Base-by-base conservation (phyloP, 2,329 filamentous ascomycete species). In the Aureobasidium zeae region DNA sequence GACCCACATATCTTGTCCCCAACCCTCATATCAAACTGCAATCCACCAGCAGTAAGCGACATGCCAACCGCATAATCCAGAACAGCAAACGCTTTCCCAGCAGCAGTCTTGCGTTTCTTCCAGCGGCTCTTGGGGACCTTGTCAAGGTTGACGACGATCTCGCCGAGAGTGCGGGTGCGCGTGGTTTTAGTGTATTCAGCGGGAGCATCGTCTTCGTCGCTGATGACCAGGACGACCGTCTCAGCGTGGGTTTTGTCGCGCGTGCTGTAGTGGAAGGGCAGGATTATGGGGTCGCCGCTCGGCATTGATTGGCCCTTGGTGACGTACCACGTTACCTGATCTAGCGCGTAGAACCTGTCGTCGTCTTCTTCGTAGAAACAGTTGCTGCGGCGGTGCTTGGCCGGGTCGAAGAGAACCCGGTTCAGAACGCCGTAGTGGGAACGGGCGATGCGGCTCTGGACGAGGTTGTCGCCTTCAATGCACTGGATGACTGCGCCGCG, bases 291-390 rank as follows among this genome's bases (percentile, higher is more conserved):
- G 12, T 24, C 34, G n/a, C 10, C 22, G 3, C 34, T 29, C 5
- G 22, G 16, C 11, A 49, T 13, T 3, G 32, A 13, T 7, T 46
- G 20, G 20, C 38, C 38, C 22, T 45, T 45, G n/a, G 15, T 31
- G 58, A 87, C 85, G 61, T 87, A 83, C 83, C 84, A 88, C 63
- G 86, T 81, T 82, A 89, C 87, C 34, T 83, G 72, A 60, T 88
- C 81, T 34, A 74, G 79, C 4, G 88, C 83, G 83, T 87, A 87
- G 82, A 82, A 88, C 36, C 82, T 65, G 64, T 87, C 83, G 82
- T 83, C 87, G 17, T 87, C 61, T 4, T 82, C 83, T 52, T 77
- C 83, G 83, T 83, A 88, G 57, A 88, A 87, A 38, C 83, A 67
- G 59, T 88, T 83, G 31, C 70, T 74, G 7, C 85, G 76, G 3